Conservation (phyloP, 148 eudicot genomes). For the Silene latifolia region DNA sequence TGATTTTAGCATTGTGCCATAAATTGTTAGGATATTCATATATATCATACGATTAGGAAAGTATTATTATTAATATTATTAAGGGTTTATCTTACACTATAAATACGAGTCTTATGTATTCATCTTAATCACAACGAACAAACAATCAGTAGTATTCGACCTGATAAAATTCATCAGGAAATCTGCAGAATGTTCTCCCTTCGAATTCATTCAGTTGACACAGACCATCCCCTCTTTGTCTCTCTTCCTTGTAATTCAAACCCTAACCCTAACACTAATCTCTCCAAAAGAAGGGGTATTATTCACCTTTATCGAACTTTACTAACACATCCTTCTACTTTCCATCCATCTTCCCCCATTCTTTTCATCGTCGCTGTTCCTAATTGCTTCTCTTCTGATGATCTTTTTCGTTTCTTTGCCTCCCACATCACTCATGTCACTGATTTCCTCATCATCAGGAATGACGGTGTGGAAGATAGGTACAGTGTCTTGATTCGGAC, state of each 20-base stretch:
- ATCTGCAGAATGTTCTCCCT: too few species aligned
- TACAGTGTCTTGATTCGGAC: slow-evolving; percentile 72
- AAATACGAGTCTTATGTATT: too few species aligned
- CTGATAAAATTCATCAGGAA: too few species aligned
- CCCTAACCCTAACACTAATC: neutral
- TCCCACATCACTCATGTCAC: slow-evolving; percentile 37
- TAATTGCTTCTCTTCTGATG: slow-evolving; percentile 65
- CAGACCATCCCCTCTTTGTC: slow-evolving; percentile 43
- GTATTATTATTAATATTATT: too few species aligned
- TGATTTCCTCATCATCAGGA: slow-evolving; percentile 63
- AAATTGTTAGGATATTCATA: too few species aligned
- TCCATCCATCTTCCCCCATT: slow-evolving; percentile 39
- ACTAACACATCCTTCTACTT: slow-evolving; percentile 28
- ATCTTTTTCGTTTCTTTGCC: slow-evolving; percentile 62
- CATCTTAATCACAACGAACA: too few species aligned
- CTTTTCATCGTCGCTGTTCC: slow-evolving; percentile 78
- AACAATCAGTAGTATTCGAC: too few species aligned
- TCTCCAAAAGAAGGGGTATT: slow-evolving; percentile 57
- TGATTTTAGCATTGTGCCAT: too few species aligned
- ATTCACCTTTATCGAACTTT: slow-evolving; percentile 69
- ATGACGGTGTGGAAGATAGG: slow-evolving; percentile 89
- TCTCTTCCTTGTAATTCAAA: slow-evolving; percentile 29
- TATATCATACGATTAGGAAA: too few species aligned
- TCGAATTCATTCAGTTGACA: slow-evolving; percentile 66
- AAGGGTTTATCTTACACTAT: too few species aligned